Base-by-base conservation (phyloP, 2,329 filamentous ascomycete genomes). In the Penicillium sp. region DNA sequence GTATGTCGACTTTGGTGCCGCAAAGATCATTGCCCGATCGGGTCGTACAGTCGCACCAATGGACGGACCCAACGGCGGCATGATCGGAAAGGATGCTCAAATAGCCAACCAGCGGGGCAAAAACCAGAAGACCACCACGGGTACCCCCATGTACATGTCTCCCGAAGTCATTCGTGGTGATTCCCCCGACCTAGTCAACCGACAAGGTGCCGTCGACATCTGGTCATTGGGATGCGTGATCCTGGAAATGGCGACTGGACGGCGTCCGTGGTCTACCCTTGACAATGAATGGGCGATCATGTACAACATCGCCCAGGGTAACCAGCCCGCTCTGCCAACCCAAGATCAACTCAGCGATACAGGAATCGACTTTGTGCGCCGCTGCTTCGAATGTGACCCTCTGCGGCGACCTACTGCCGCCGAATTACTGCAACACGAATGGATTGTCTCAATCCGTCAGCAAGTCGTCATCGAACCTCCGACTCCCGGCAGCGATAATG, bases 211-310 rank as follows among this genome's bases (percentile, higher is more conserved):
- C 3, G 92, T 96, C 48, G 94, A 99, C 73, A 89, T 98, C 63
- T 99, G 94, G 94, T 97, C 93, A 2, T 84, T 99, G 2, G 94
- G 95, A 57, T 99, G 95, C 74, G 95, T 99, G 40, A 92, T 99
- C 66, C 85, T 97, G 45, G 95, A 99, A 78, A 98, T 99, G 94
- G 92, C 92, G 3, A 99, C 95, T 0, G 95, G 95, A 22, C 87
- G 93, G 64, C 88, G 94, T 16, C 95, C 95, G 1, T 99, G 95
- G 95, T 92, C 93, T 28, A 92, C 89, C 66, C 87, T 98, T 51
- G 95, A 99, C 80, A 99, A 99, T 74, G 95, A 99, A 78, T 99
- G 93, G 93, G 95, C 95, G 45, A 98, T 99, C 80, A 99, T 99
- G 95, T 99, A 97, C 84, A 98, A 98, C 81, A 99, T 99, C 72